phyloP scores from a whole-genome alignment of 2,329 filamentous ascomycete genomes.

The Cladosporium cucumerinum region DNA sequence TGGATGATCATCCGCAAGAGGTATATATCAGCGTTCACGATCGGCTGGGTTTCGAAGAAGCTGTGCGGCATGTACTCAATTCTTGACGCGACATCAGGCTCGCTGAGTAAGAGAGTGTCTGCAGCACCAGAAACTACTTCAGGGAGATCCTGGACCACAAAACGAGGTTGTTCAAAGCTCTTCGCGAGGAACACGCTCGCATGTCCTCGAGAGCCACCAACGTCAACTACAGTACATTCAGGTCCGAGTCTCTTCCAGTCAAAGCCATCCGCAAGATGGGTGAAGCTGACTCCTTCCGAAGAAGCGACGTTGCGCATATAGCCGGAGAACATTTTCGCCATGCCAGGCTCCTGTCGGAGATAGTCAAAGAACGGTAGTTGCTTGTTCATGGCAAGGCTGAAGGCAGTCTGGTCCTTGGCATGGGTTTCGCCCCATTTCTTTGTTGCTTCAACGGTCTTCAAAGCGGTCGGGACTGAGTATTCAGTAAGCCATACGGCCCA shows the following conservation, averaged over 20 bases:
- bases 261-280: slow-evolving; percentile 53
- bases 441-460: slow-evolving; percentile 22
- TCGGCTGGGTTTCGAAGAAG: slow-evolving; percentile 32
- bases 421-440: slow-evolving; percentile 24
- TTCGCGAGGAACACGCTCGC: background rate
- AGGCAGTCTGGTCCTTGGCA: slow-evolving; percentile 24
- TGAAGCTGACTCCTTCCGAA: slow-evolving; percentile 53
- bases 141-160: slow-evolving; percentile 47
- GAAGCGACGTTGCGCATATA: slow-evolving; percentile 25
- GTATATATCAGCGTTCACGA: slow-evolving; percentile 32
- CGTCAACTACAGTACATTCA: slow-evolving; percentile 55
- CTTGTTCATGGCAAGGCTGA: slow-evolving; percentile 23
- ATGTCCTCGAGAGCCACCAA: slow-evolving; percentile 24
- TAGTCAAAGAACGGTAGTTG: slow-evolving; percentile 26
- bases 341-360: slow-evolving; percentile 21
- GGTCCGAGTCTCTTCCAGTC: slow-evolving; percentile 48
- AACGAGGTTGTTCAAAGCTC: background rate
- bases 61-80: slow-evolving; percentile 21
- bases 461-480: slow-evolving; percentile 22
- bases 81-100: slow-evolving; percentile 11
- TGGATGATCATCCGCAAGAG: slow-evolving; percentile 28
- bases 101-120: slow-evolving; percentile 15
- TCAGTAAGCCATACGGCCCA: slow-evolving; percentile 23
- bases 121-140: slow-evolving; percentile 21
- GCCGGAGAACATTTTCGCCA: slow-evolving; percentile 22